These are phyloP conservation scores for Monilinia polystroma DNA, from an alignment of 2,329 filamentous ascomycete genomes.

Conservation along the genomic window DNA sequence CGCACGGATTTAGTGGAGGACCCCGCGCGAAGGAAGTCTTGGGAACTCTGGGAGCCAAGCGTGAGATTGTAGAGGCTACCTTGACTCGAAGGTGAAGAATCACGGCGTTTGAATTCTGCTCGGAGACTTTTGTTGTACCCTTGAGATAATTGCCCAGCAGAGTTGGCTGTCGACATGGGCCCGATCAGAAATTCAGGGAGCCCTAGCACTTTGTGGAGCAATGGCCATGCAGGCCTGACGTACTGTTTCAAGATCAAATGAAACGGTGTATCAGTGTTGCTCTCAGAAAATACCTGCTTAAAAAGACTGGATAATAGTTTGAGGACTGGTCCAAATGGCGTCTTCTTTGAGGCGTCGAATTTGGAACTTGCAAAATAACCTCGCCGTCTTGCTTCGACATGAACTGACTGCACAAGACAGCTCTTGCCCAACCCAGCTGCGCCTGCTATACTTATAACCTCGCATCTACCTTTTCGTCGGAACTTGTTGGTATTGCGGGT, in stretches of 20 bases:
- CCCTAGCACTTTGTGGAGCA: constrained; percentile 59
- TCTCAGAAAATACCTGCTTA: constrained; percentile 66
- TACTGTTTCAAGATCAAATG: constrained; percentile 62
- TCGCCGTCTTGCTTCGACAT: constrained; percentile 58
- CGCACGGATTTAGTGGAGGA: constrained; percentile 65
- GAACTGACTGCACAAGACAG: constrained; percentile 61
- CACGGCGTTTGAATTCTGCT: constrained; percentile 33
- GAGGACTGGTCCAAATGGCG: constrained; percentile 61
- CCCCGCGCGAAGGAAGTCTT: constrained; percentile 60
- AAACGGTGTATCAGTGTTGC: constrained; percentile 63
- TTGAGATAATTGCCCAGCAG: constrained; percentile 29
- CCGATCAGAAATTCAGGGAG: constrained; percentile 69
- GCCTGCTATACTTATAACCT: constrained; percentile 61
- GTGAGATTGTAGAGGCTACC: constrained; percentile 29
- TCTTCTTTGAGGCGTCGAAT: constrained; percentile 61
- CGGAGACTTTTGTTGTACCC: constrained; percentile 38
- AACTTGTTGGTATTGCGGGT: constrained; percentile 49
- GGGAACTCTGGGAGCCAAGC: constrained; percentile 52
- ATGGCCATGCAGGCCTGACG: constrained; percentile 62
- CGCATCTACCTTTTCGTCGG: constrained; percentile 60
- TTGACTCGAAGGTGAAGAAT: constrained; percentile 36
- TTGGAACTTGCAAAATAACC: constrained; percentile 67
- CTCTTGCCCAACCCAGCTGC: constrained; percentile 65
- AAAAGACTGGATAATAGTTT: constrained; percentile 66
- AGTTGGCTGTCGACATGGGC: constrained; percentile 24